Base-by-base conservation (phyloP, 106 monocot genomes). In the Allium sativum region DNA sequence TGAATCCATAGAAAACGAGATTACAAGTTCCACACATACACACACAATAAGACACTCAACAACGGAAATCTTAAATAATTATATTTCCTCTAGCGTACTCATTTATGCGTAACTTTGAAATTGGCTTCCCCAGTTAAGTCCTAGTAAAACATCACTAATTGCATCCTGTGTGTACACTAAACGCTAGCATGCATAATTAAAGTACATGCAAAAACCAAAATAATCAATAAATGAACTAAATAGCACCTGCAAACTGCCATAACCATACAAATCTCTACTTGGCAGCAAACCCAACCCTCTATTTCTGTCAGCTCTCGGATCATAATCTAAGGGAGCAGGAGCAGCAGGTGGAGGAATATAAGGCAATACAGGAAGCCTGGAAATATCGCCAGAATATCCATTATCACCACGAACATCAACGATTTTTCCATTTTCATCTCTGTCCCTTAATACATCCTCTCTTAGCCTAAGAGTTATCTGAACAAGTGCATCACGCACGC, bases 401-500 rank as follows among this genome's bases (percentile, higher is more conserved):
- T 78, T 15, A n/a, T 87, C 90, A 50, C 40, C 16, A 12, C 72
- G 18, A 53, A 67, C 48, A 53, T 58, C 69, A 67, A 67, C 59
- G 42, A 53, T 65, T 61, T 52, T 59, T 53, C 72, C 68, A 42
- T 10, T 62, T 58, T 68, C 81, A 20, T 85, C 94, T 52, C 72
- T 82, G n/a, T 96, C 79, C 18, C 70, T 81, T 42, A 96, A 51
- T 70, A 68, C 79, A 68, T 87, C 87, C 46, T 90, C 90, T 54
- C 90, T 74, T 16, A 96, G 82, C 74, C 89, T 79, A 53, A 87
- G 65, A 62, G 82, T 72, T 73, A 96, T 79, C 70, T 87, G 95
- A 67, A 82, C 69, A 51, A 96, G 74, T 7, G 95, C 95, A 79
- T 96, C 84, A 58, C 86, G 76, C 14, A 87, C 44, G 62, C 62